A percentile compares a stretch with the other conserved stretches of the same genome.
phyloP scores from a whole-genome alignment of 2,329 filamentous ascomycete genomes.

The Immersiporthe knoxdaviesiana region DNA sequence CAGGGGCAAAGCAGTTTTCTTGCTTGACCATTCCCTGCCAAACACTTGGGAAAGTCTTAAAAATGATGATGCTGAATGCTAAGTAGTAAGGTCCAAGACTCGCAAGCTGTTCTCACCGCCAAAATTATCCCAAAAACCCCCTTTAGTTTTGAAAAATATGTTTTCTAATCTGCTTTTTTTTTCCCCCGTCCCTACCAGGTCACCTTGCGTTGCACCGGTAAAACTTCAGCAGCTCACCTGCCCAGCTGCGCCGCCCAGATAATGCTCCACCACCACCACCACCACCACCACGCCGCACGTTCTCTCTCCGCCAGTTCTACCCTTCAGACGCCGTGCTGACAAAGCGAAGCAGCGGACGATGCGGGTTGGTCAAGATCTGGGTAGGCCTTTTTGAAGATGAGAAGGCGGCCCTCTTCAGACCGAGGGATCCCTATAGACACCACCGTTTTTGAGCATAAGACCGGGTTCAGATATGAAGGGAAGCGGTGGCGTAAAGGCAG shows the following conservation, averaged over 20 bases:
- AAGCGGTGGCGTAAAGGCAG: background rate
- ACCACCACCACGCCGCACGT: background rate
- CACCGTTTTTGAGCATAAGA: too few species aligned
- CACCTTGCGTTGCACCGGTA: background rate
- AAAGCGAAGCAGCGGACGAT: background rate
- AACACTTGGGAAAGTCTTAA: background rate
- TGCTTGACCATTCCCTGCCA: background rate
- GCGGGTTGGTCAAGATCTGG: background rate
- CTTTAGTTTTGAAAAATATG: too few species aligned
- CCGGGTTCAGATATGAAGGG: background rate
- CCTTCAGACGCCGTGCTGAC: background rate
- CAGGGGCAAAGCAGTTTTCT: background rate
- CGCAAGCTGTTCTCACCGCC: background rate
- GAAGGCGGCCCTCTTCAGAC: background rate
- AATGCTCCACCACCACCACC: too few species aligned
- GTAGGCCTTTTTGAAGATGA: background rate
- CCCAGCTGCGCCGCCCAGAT: background rate
- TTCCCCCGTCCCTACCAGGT: too few species aligned
- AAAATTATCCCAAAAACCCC: too few species aligned
- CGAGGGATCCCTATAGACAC: background rate
- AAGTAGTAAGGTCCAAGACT: background rate
- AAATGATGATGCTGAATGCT: background rate
- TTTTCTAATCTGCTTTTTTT: too few species aligned
- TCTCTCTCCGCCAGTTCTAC: too few species aligned
- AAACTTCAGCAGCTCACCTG: background rate